Percentiles rank a stretch among this genome's conserved stretches.
Evolutionary conservation across 495 filamentous ascomycete genomes (phyloP).

Genomic region (Penicillium canescens): DNA sequence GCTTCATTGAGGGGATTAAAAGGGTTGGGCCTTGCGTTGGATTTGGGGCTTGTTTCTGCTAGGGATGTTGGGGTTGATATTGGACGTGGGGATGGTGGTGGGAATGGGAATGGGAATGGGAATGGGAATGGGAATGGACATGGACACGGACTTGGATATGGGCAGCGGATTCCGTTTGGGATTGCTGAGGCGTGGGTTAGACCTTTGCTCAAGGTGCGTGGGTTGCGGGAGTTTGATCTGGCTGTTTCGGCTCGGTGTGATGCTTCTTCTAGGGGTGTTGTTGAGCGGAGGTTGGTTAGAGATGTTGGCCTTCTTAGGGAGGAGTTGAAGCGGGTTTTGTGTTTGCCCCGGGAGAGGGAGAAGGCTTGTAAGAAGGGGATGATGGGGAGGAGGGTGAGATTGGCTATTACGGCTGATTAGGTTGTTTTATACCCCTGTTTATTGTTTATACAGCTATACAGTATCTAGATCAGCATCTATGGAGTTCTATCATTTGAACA

Average conservation of each 20-base stretch:
- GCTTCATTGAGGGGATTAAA: conserved; percentile 20
- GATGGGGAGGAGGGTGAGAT: conserved; percentile 1
- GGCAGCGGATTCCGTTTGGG: conserved; percentile 26
- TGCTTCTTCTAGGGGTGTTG: conserved; percentile 22
- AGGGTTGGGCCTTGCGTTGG: conserved; percentile 30
- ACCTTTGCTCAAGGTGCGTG: conserved; percentile 35
- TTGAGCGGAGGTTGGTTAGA: conserved; percentile 29
- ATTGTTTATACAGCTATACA: not conserved
- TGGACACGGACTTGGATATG: conserved; percentile 15
- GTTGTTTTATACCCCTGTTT: not conserved
- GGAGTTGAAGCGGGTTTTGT: conserved; percentile 29
- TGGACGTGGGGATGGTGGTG: conserved; percentile 24
- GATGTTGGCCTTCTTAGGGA: conserved; percentile 35
- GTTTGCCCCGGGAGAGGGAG: conserved; percentile 10
- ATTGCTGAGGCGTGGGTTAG: conserved; percentile 33
- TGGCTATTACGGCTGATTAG: conserved; percentile 27
- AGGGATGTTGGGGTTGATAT: too few species aligned
- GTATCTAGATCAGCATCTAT: not conserved
- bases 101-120: conserved; percentile 10
- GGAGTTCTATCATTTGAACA: not conserved
- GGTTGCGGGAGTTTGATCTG: conserved; percentile 36
- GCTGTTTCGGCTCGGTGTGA: conserved; percentile 43
- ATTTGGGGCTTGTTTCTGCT: conserved; percentile 23
- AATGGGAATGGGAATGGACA: conserved; percentile 15
- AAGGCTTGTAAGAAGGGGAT: conserved; percentile 10